phyloP scores from a whole-genome alignment of 768 basidiomycete species.

The Xanthoconium purpureum region DNA sequence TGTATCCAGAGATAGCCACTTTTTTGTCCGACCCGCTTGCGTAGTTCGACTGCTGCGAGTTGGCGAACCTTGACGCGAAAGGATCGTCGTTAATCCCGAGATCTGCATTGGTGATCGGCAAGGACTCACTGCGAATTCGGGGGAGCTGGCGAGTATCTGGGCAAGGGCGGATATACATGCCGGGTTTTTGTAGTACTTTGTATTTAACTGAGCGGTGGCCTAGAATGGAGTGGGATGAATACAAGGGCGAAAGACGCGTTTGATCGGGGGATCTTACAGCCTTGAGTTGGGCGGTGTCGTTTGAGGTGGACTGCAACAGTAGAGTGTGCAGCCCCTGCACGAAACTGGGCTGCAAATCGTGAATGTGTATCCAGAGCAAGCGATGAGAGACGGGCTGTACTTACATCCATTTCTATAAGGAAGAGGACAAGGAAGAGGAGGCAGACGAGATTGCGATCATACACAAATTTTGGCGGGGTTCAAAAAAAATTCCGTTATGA shows the following conservation, averaged over 20 bases:
- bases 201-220: conserved; percentile 91
- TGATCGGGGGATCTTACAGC: conserved; percentile 55
- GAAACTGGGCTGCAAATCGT: conserved; percentile 53
- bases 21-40: conserved; percentile 83
- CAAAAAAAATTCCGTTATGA: conserved; percentile 29
- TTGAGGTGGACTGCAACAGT: conserved; percentile 73
- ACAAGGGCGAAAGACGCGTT: conserved; percentile 19
- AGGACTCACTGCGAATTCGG: conserved; percentile 73
- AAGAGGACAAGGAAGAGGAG: conserved; percentile 29
- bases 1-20: conserved; percentile 81
- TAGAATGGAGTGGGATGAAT: conserved; percentile 32
- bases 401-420: conserved; percentile 31
- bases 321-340: conserved; percentile 81
- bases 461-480: conserved; percentile 59
- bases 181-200: conserved; percentile 89
- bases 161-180: conserved; percentile 89
- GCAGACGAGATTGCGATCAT: conserved; percentile 26
- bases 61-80: conserved; percentile 72
- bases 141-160: conserved; percentile 79
- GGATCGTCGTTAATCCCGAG: conserved; percentile 7
- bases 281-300: conserved; percentile 88
- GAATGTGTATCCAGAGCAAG: conserved; percentile 1
- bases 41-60: conserved; percentile 93
- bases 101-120: conserved; percentile 7
- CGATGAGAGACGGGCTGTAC: conserved; percentile 7